phyloP scores from a whole-genome alignment of 441 rosid genomes.

The Populus trichocarpa region DNA sequence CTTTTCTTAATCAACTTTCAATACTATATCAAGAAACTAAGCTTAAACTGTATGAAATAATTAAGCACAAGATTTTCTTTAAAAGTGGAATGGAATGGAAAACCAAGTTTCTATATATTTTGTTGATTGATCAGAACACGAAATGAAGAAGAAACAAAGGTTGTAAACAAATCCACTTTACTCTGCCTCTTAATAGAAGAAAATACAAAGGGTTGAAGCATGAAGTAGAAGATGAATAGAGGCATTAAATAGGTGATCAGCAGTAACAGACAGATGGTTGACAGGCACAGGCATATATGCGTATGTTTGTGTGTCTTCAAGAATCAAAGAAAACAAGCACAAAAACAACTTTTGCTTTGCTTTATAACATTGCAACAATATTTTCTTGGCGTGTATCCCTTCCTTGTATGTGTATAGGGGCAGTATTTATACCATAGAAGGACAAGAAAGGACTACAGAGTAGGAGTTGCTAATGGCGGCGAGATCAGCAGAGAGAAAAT shows the following conservation, averaged over 20 bases:
- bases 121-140: background rate
- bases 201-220: background rate
- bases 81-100: background rate
- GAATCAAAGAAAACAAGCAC: background rate
- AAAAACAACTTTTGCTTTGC: background rate
- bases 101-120: background rate
- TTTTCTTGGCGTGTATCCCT: background rate
- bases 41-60: no score
- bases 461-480: slow-evolving; percentile 14
- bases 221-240: background rate
- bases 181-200: background rate
- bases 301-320: background rate
- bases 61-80: background rate
- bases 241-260: slow-evolving; percentile 1
- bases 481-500: background rate
- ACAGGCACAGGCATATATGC: background rate
- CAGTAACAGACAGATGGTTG: slow-evolving; percentile 6
- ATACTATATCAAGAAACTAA: background rate
- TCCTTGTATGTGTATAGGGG: no score
- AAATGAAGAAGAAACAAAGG: background rate
- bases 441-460: background rate
- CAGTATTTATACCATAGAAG: background rate
- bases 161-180: background rate
- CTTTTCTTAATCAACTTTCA: background rate
- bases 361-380: background rate